phyloP scores from a whole-genome alignment of 768 basidiomycete genomes.

The Boletus rufocinnamomeus region DNA sequence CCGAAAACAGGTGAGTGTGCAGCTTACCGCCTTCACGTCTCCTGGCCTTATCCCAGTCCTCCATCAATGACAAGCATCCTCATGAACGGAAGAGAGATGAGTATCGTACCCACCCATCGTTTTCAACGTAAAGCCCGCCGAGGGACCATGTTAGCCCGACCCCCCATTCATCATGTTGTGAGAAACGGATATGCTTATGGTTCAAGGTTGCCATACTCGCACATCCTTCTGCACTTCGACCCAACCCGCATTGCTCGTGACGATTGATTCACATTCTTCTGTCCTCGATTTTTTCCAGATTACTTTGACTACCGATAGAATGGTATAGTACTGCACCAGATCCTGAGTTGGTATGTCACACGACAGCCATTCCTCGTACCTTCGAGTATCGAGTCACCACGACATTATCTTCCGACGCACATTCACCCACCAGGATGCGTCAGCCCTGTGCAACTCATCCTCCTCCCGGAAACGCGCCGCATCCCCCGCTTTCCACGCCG shows the following conservation, averaged over 20 bases:
- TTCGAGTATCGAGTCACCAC: not conserved
- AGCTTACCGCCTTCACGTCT: not conserved
- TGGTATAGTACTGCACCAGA: not conserved
- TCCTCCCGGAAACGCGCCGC: constrained; percentile 38
- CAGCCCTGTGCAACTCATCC: constrained; percentile 18
- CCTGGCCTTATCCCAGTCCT: not conserved
- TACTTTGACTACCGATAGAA: not conserved
- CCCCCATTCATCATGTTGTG: not conserved
- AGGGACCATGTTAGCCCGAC: not conserved
- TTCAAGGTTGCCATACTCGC: not conserved
- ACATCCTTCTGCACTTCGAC: not conserved
- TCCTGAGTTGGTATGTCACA: not conserved
- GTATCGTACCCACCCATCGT: not conserved
- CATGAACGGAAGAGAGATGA: not conserved
- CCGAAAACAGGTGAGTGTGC: not conserved
- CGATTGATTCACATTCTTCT: not conserved
- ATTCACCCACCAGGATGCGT: constrained; percentile 1
- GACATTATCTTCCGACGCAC: not conserved
- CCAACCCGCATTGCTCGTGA: not conserved
- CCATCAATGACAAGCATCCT: not conserved
- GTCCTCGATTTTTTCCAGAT: not conserved
- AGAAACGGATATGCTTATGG: not conserved
- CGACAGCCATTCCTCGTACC: not conserved
- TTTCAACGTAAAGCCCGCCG: not conserved
- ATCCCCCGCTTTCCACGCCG: constrained; percentile 52